Evolutionary conservation across 257 asterid species (phyloP).

Genomic region (Petunia secreta): DNA sequence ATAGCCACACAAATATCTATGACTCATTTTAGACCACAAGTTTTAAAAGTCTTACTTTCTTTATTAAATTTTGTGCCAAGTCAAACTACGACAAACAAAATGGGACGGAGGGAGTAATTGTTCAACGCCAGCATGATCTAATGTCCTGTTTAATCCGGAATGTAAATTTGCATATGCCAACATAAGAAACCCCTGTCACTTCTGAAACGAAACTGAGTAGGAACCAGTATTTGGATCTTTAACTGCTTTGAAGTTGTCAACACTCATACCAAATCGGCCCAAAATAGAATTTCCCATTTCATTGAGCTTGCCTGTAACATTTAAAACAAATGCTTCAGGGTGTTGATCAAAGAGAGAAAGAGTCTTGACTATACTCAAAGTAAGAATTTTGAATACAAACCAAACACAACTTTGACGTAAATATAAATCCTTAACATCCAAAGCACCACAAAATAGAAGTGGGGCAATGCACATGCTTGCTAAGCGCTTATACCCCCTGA

Average conservation of each 20-base stretch:
- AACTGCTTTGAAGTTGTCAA: conserved; percentile 88
- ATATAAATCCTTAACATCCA: not conserved
- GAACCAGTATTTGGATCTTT: conserved; percentile 93
- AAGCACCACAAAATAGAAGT: not conserved
- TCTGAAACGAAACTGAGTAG: conserved; percentile 72
- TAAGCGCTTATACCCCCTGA: not conserved
- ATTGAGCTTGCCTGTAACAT: conserved; percentile 70
- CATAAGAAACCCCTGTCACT: not conserved
- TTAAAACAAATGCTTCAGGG: not conserved
- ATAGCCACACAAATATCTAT: too few relatives aligned
- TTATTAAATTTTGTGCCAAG: too few relatives aligned
- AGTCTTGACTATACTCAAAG: not conserved
- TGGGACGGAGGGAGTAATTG: not conserved
- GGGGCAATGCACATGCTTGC: not conserved
- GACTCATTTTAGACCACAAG: too few relatives aligned
- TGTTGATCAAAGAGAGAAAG: not conserved
- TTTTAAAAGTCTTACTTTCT: too few relatives aligned
- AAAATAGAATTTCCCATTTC: conserved; percentile 89
- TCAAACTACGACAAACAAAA: too few relatives aligned
- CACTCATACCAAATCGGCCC: conserved; percentile 95
- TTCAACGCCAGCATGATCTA: not conserved
- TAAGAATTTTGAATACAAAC: not conserved
- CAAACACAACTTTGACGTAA: not conserved
- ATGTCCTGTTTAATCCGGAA: not conserved
- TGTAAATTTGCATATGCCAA: not conserved